These are phyloP conservation scores for Verbena officinalis DNA, from an alignment of 257 asterid species.

Conservation along the genomic window DNA sequence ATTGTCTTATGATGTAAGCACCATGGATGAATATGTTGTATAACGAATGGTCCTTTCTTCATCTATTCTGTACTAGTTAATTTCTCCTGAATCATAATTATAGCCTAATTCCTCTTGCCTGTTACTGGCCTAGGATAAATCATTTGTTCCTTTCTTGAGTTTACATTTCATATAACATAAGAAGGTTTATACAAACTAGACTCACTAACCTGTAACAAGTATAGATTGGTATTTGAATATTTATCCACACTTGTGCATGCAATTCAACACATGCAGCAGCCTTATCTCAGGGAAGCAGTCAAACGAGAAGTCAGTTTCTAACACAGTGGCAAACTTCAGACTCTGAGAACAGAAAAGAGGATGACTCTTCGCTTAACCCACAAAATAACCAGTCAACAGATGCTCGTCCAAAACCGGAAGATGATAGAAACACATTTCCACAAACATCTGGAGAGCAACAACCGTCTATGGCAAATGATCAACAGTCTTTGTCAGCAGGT, in stretches of 20 bases:
- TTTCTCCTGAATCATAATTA: conserved; percentile 1
- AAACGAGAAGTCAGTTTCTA: conserved; percentile 47
- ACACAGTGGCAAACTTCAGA: conserved; percentile 63
- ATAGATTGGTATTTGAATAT: conserved; percentile 12
- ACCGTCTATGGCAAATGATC: conserved; percentile 47
- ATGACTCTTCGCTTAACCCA: conserved; percentile 35
- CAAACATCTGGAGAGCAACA: conserved; percentile 54
- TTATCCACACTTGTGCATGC: conserved; percentile 16
- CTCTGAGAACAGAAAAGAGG: conserved; percentile 52
- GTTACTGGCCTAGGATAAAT: background rate
- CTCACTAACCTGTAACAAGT: conserved; percentile 6
- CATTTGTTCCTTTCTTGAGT: background rate
- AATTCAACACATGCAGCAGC: conserved; percentile 38
- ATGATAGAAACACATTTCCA: conserved; percentile 39
- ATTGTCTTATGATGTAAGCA: too few relatives aligned
- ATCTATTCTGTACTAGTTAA: background rate
- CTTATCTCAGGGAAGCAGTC: conserved; percentile 53
- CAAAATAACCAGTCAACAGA: conserved; percentile 39
- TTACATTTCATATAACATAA: background rate
- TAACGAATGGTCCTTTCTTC: background rate
- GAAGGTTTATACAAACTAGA: background rate
- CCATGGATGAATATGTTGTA: background rate
- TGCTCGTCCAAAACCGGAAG: conserved; percentile 36
- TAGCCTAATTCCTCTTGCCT: conserved; percentile 19
- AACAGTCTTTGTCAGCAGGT: conserved; percentile 45